Conservation (phyloP, 2,329 filamentous ascomycete genomes). For the Tolypocladium ophioglossoides region DNA sequence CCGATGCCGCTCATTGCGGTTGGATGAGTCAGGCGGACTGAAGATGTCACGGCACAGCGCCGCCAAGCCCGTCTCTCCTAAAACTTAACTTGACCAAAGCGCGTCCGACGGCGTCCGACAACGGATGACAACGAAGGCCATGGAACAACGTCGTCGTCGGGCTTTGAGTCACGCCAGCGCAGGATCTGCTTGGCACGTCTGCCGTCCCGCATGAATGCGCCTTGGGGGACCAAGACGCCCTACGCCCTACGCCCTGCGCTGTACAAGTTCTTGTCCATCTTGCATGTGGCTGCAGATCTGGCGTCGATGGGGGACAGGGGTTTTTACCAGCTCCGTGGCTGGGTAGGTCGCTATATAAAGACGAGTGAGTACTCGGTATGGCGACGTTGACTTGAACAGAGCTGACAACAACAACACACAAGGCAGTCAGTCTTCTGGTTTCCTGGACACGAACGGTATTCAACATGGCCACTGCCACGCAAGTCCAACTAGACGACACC, state of each 20-base stretch:
- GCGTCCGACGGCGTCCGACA: too few species aligned
- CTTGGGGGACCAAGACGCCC: too few species aligned
- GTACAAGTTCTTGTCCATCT: constrained; percentile 3
- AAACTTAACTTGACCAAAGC: too few species aligned
- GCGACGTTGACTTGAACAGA: not conserved
- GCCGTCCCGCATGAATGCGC: too few species aligned
- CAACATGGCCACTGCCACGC: not conserved
- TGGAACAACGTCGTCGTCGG: not conserved
- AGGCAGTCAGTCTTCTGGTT: not conserved
- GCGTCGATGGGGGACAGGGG: not conserved
- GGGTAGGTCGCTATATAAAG: not conserved
- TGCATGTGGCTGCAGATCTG: not conserved
- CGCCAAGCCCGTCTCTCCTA: too few species aligned
- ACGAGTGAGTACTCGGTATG: too few species aligned
- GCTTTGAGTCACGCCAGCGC: not conserved
- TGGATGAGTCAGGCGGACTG: too few species aligned
- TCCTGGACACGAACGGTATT: not conserved
- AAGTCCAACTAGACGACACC: not conserved
- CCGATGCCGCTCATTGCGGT: too few species aligned
- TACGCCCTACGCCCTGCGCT: not conserved
- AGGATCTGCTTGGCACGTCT: too few species aligned
- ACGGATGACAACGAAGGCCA: not conserved
- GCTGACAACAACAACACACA: not conserved
- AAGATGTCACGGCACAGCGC: too few species aligned
- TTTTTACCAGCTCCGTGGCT: not conserved